Conservation (phyloP, 2,329 filamentous ascomycete genomes). For the Scytalidium sp. region DNA sequence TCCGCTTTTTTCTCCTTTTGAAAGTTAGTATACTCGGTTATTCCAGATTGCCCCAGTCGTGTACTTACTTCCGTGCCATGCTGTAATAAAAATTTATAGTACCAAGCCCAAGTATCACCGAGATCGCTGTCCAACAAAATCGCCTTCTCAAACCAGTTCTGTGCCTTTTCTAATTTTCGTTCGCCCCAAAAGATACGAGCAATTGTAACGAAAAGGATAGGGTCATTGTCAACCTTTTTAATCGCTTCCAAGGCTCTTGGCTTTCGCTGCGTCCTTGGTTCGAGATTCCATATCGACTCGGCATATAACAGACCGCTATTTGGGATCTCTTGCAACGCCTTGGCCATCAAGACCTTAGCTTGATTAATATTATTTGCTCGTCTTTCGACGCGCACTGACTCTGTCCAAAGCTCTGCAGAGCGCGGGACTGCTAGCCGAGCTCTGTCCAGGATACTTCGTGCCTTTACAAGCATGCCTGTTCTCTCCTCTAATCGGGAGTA, state of each 20-base stretch:
- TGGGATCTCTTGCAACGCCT: conserved; percentile 87
- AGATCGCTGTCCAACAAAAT: conserved; percentile 81
- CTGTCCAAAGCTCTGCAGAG: conserved; percentile 80
- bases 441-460: conserved; percentile 88
- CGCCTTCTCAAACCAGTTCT: conserved; percentile 97
- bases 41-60: not conserved
- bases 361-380: conserved; percentile 80
- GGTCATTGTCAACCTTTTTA: conserved; percentile 93
- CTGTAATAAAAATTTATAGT: conserved; percentile 87
- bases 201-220: conserved; percentile 83
- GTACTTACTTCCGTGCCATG: conserved; percentile 74
- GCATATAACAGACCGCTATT: conserved; percentile 85
- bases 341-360: conserved; percentile 89
- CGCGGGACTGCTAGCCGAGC: conserved; percentile 86
- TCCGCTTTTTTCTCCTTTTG: conserved; percentile 77
- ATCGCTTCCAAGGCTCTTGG: conserved; percentile 90
- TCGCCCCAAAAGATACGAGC: conserved; percentile 97
- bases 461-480: conserved; percentile 80
- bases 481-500: conserved; percentile 86
- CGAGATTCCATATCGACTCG: conserved; percentile 94
- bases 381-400: conserved; percentile 90
- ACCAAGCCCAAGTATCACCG: conserved; percentile 98
- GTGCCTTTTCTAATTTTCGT: conserved; percentile 86
- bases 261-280: conserved; percentile 87
- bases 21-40: conserved; percentile 6